phyloP scores from a whole-genome alignment of 2,329 filamentous ascomycete species.

The Neonectria ditissima region DNA sequence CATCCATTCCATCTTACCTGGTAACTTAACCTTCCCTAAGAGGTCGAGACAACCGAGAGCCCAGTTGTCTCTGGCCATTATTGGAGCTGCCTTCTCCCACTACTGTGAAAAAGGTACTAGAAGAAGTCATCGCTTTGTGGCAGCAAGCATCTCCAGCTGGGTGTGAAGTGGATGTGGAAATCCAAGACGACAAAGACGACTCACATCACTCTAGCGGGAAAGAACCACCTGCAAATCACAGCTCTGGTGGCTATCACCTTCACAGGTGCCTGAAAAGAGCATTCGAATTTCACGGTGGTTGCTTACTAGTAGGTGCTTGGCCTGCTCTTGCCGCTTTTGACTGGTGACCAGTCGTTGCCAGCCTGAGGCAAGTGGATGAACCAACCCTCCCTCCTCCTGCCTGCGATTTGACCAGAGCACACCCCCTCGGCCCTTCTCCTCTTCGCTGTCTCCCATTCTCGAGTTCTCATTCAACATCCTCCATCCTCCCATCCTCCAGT shows the following conservation, averaged over 20 bases:
- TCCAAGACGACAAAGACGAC: not conserved
- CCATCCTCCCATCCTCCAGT: constrained; percentile 3
- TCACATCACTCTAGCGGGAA: not conserved
- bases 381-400: not conserved
- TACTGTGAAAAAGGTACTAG: not conserved
- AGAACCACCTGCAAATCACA: not conserved
- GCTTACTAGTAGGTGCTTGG: not conserved
- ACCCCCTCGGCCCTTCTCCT: not conserved
- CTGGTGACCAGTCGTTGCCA: not conserved
- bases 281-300: constrained; percentile 3
- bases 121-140: not conserved
- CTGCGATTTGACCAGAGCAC: not conserved
- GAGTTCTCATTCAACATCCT: not conserved
- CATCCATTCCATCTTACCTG: not conserved
- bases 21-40: not conserved
- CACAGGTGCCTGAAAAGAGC: constrained; percentile 6
- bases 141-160: not conserved
- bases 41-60: not conserved
- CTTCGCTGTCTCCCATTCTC: not conserved
- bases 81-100: not conserved
- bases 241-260: not conserved
- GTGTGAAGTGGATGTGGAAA: not conserved
- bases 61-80: not conserved
- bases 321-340: constrained; percentile 14
- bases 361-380: constrained; percentile 16